Base-by-base conservation (phyloP, 148 eudicot species). In the Cornus kousa region DNA sequence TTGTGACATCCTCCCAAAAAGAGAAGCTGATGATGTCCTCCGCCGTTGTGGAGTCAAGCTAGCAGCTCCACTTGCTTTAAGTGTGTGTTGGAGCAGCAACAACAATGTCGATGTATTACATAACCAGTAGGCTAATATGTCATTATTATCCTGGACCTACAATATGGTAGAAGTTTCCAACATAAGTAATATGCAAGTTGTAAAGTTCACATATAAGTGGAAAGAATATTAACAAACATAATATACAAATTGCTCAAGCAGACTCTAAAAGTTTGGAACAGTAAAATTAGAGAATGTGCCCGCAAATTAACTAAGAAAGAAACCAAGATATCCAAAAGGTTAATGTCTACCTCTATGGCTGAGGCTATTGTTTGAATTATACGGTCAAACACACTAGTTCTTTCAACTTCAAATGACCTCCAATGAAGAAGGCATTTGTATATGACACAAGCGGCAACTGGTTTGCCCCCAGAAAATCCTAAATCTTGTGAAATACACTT, bases 321-420 rank as follows among this genome's bases (percentile, higher is more conserved):
- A 31, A 43, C n/a, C 19, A 37, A 77, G 59, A 57, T 46, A 60
- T 57, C 35, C 40, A 67, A 35, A 57, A 62, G 19, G 66, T 5
- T 20, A 62, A 20, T 3, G 66, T 16, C 66, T 82, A 92, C 99
- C 95, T 96, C 99, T 35, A 96, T 87, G 73, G 98, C 87, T 59
- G 95, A 92, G 73, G 94, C 89, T 72, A 96, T 90, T 20, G 95
- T 86, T 80, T 94, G 98, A 82, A 96, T 92, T 75, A 96, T 91
- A 69, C 94, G 95, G 83, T 96, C 99, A 80, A 96, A 96, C 43
- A 96, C 91, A 77, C 80, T 90, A 35, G 99, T 96, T 77, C 92
- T 89, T 80, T 96, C 99, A 77, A 94, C 99, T 85, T 96, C 99
- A 85, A 96, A 94, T 77, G 99, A 94, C 84, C 91, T 91, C 99